Evolutionary conservation across 768 basidiomycete genomes (phyloP), one percentile per base, ranked within the genome.

Genomic region (Naganishia kalamii): DNA sequence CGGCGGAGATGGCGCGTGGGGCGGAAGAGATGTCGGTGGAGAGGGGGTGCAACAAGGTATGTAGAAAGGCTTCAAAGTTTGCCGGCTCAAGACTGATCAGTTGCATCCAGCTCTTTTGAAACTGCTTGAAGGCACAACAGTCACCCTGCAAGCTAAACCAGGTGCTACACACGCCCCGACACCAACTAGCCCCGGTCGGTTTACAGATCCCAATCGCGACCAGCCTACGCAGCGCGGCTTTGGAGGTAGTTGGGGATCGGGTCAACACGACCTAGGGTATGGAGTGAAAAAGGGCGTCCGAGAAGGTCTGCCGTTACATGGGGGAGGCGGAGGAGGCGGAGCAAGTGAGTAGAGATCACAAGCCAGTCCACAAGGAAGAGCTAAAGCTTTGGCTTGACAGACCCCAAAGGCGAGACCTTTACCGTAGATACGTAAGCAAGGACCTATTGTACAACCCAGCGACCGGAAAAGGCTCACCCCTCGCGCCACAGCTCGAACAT

Each of bases 31-130:
- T 75, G 92, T 98, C 0, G 88, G 90, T 25, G 93, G 93, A 11
- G 92, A 96, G 82, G 93, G 93, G 35, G 93, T 98, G 5, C 93
- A 98, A 72, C 92, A 97, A 77, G 87, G 90, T 21, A n/a, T 48
- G 54, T 60, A 13, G 25, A 10, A n/a, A 27, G 15, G 32, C 32
- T 43, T 29, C 51, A 12, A 19, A 27, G 4, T 51, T 30, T 8
- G 27, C 4, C 40, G 40, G 44, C 40, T 48, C 13, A 25, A 8
- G 7, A 35, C 4, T n/a, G 33, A 32, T 13, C 13, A 17, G 40
- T 5, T 17, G 37, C 7, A 29, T 19, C 30, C n/a, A 68, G 73
- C 71, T 8, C 82, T 96, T 19, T 80, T 96, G 4, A 84, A 93
- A 60, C 89, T 98, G 85, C 88, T 98, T 83, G 94, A 98, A 81